Evolutionary conservation across 192 early-diverging fungal genomes (phyloP).

Genomic region (Backusella morwellensis): DNA sequence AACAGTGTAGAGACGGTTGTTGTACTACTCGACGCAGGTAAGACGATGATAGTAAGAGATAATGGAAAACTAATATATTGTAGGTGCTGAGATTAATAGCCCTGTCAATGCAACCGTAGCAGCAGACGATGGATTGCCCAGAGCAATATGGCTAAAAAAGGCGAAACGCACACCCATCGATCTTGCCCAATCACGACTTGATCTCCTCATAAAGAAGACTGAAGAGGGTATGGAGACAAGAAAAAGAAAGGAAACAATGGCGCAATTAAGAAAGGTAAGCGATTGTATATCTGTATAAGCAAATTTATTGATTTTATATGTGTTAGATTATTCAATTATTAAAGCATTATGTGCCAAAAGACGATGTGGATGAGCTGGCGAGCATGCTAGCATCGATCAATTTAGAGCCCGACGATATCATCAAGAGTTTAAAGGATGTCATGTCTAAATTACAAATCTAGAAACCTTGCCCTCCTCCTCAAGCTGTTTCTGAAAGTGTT

Average conservation of each 20-base stretch:
- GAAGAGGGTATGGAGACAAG: background rate
- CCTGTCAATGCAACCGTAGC: background rate
- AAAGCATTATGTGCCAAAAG: slow-evolving; percentile 11
- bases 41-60: too few species aligned
- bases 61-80: background rate
- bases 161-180: slow-evolving; percentile 25
- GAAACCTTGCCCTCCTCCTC: slow-evolving; percentile 11
- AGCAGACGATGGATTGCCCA: slow-evolving; percentile 5
- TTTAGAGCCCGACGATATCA: background rate
- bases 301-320: background rate
- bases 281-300: background rate
- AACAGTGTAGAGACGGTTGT: slow-evolving; percentile 35
- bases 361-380: background rate
- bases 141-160: background rate
- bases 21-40: slow-evolving; percentile 28
- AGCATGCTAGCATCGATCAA: background rate
- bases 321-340: slow-evolving; percentile 32
- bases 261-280: slow-evolving; percentile 8
- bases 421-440: background rate
- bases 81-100: background rate
- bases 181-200: slow-evolving; percentile 29
- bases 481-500: background rate
- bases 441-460: background rate
- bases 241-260: background rate
- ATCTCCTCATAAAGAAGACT: slow-evolving; percentile 19